phyloP scores from a whole-genome alignment of 164 flowering plant species.

The Warburgia ugandensis region DNA sequence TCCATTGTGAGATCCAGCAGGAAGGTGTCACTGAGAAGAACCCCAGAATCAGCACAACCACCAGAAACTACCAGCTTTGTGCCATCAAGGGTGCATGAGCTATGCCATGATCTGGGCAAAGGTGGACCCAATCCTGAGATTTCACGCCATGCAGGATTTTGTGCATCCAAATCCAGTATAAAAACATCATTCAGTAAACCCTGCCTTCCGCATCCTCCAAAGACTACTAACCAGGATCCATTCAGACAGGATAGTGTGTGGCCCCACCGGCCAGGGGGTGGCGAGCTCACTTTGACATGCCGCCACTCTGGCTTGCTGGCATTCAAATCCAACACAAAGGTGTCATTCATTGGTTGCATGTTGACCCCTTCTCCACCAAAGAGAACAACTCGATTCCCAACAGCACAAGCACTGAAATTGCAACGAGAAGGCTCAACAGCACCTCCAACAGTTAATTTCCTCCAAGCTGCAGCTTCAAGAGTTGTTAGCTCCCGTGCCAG shows the following conservation, averaged over 20 bases:
- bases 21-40: slow-evolving; percentile 83
- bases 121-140: slow-evolving; percentile 86
- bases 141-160: slow-evolving; percentile 88
- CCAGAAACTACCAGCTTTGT: slow-evolving; percentile 86
- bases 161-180: slow-evolving; percentile 77
- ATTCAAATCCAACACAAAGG: slow-evolving; percentile 79
- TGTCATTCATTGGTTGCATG: slow-evolving; percentile 97
- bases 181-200: slow-evolving; percentile 90
- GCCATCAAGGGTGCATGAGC: slow-evolving; percentile 94
- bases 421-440: slow-evolving; percentile 89
- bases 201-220: slow-evolving; percentile 88
- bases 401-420: slow-evolving; percentile 92
- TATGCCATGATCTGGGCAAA: slow-evolving; percentile 94
- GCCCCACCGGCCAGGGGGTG: slow-evolving; percentile 96
- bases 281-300: slow-evolving; percentile 80
- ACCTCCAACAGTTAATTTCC: slow-evolving; percentile 84
- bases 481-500: slow-evolving; percentile 88
- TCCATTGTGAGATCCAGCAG: slow-evolving; percentile 82
- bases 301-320: slow-evolving; percentile 77
- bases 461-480: slow-evolving; percentile 91
- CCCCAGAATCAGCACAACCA: slow-evolving; percentile 96
- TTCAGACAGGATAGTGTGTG: slow-evolving; percentile 85
- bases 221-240: slow-evolving; percentile 75
- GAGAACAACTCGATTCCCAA: slow-evolving; percentile 85
- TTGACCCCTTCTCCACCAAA: slow-evolving; percentile 96